Evolutionary conservation across 2,329 filamentous ascomycete genomes (phyloP), one percentile per base, ranked within the genome.

Genomic region (Phialocephala subalpina): DNA sequence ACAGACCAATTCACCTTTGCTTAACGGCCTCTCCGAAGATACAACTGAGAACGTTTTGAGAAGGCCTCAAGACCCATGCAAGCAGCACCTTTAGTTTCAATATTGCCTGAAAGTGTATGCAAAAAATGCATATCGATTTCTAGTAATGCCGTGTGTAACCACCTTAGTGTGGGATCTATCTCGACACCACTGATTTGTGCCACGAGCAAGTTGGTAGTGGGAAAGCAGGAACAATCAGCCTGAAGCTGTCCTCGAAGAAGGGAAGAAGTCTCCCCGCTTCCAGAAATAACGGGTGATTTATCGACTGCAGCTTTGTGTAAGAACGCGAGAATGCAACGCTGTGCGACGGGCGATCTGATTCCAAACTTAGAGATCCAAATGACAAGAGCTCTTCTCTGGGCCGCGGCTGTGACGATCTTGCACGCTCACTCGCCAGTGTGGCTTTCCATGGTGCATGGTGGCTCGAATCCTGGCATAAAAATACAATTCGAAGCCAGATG

Each of bases 11-110:
- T 53, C 49, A 33, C 8, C 14, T 27, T 53, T 58, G 38, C 38
- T 38, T 61, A 40, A 49, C 58, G 40, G 63, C 53, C 40, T 58
- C 58, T 58, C 63, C 63, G 58, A 65, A 29, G 33, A 57, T 49
- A 38, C 55, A 60, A 36, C 16, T 49, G 25, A 27, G 29, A 55
- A 38, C 36, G 36, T 47, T 40, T 52, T 52, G 29, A 57, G 55
- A 57, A 20, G 55, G 35, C 29, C 22, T 57, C 55, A 25, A 38
- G n/a, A 36, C 29, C 29, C 25, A 38, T 27, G 29, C 8, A 38
- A 12, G 18, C n/a, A 57, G 4, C 25, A 57, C 33, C 33, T 29
- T 57, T 53, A 29, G 49, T 27, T 53, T 53, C 49, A 18, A 57
- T 57, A 57, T 22, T 38, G 55, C 33, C 55, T 57, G 55, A 38